These are phyloP conservation scores for Calycina herbarum DNA, from an alignment of 2,329 filamentous ascomycete species.

Conservation along the genomic window DNA sequence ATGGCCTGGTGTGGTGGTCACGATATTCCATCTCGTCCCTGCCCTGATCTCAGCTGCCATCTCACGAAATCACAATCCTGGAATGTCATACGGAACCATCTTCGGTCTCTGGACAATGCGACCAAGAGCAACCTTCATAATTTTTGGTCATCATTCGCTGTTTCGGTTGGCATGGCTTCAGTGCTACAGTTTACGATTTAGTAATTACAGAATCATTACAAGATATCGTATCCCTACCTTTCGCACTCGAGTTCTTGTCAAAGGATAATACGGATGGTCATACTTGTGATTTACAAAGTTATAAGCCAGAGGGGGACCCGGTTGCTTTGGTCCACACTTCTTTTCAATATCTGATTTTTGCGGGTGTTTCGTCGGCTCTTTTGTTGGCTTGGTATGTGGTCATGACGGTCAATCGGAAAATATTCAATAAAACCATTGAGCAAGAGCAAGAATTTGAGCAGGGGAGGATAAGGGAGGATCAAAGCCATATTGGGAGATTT, in stretches of 20 bases:
- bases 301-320: neutral
- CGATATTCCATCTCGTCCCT: neutral
- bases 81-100: conserved; percentile 1
- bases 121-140: conserved; percentile 1
- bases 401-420: neutral
- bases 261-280: neutral
- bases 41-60: neutral
- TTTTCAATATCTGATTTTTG: neutral
- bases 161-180: neutral
- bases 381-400: neutral
- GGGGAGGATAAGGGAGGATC: neutral
- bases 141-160: neutral
- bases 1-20: neutral
- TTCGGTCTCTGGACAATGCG: conserved; percentile 3
- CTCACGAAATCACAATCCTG: neutral
- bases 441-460: neutral
- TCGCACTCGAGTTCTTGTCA: neutral
- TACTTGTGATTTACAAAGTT: conserved; percentile 1
- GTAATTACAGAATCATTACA: neutral
- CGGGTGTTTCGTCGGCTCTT: neutral
- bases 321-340: neutral
- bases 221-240: neutral
- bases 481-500: neutral
- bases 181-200: neutral
- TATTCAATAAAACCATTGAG: neutral